Evolutionary conservation across 495 filamentous ascomycete species (phyloP).

Genomic region (Paragyromitra xinjiangensis): DNA sequence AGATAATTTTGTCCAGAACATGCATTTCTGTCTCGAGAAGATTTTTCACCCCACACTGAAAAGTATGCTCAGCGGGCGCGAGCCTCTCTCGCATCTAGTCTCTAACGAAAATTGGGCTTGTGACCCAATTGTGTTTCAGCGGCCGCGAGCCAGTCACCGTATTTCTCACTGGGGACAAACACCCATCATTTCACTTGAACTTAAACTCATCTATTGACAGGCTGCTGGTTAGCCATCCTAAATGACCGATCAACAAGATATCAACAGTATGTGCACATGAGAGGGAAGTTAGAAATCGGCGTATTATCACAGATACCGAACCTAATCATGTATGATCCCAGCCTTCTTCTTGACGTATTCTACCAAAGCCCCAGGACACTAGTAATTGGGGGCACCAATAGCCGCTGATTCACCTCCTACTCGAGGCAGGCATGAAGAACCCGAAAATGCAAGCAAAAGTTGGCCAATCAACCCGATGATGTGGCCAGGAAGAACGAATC

Average conservation of each 20-base stretch:
- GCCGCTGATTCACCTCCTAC: background rate
- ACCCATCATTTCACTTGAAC: background rate
- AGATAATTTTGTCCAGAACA: background rate
- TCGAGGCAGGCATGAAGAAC: no score
- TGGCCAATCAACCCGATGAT: no score
- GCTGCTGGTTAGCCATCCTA: constrained; percentile 6
- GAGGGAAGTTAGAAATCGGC: background rate
- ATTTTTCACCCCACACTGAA: background rate
- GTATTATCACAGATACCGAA: constrained; percentile 22
- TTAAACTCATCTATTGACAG: background rate
- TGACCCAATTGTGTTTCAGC: constrained; percentile 3
- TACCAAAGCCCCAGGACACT: background rate
- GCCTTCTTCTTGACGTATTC: constrained; percentile 3
- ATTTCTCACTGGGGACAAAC: background rate
- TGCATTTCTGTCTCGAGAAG: background rate
- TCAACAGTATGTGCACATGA: constrained; percentile 10
- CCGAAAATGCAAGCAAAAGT: no score
- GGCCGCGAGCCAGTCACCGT: constrained; percentile 19
- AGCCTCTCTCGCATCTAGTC: background rate
- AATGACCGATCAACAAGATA: constrained; percentile 16
- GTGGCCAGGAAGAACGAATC: no score
- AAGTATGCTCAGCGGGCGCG: background rate
- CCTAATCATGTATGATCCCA: constrained; percentile 25
- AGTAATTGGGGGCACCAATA: background rate
- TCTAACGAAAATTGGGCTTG: constrained; percentile 14